Percentiles rank a stretch among this genome's conserved stretches.
Conservation (phyloP, 164 flowering plant species). For the Chimonanthus praecox region DNA sequence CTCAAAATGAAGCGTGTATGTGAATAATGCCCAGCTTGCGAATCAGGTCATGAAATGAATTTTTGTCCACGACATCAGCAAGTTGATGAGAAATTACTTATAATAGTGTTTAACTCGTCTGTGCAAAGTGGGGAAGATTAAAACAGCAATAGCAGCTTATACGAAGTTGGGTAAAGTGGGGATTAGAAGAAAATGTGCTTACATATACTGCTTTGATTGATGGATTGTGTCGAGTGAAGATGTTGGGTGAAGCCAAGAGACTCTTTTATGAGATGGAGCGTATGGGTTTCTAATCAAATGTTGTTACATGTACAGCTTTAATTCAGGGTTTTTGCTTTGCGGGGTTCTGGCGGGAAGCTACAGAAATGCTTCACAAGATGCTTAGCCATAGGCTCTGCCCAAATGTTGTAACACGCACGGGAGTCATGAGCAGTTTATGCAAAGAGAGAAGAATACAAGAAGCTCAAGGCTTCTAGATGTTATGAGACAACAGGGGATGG, state of each 20-base stretch:
- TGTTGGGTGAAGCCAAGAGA: conserved; percentile 13
- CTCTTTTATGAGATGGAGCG: conserved; percentile 20
- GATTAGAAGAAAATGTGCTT: conserved; percentile 8
- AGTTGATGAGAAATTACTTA: conserved; percentile 5
- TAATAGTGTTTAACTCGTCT: conserved; percentile 19
- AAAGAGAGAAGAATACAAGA: conserved; percentile 13
- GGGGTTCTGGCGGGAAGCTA: conserved; percentile 20
- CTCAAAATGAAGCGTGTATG: no score
- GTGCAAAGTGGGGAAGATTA: conserved; percentile 15
- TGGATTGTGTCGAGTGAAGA: conserved; percentile 21
- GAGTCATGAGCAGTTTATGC: conserved; percentile 17
- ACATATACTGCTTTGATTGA: conserved; percentile 23
- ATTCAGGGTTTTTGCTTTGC: conserved; percentile 23
- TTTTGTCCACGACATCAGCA: conserved; percentile 5
- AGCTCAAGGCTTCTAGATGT: conserved; percentile 18
- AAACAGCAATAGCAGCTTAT: conserved; percentile 3
- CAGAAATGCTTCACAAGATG: conserved; percentile 21
- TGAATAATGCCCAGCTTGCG: not conserved
- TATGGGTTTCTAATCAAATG: conserved; percentile 16
- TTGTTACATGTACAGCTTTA: conserved; percentile 21
- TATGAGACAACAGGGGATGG: conserved; percentile 16
- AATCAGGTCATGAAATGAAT: conserved; percentile 7
- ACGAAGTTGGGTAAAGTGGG: conserved; percentile 18
- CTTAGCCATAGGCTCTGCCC: conserved; percentile 7
- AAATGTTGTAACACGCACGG: conserved; percentile 16